Conservation (phyloP, 1,139 yeast genomes). For the Yamadazyma sp. region DNA sequence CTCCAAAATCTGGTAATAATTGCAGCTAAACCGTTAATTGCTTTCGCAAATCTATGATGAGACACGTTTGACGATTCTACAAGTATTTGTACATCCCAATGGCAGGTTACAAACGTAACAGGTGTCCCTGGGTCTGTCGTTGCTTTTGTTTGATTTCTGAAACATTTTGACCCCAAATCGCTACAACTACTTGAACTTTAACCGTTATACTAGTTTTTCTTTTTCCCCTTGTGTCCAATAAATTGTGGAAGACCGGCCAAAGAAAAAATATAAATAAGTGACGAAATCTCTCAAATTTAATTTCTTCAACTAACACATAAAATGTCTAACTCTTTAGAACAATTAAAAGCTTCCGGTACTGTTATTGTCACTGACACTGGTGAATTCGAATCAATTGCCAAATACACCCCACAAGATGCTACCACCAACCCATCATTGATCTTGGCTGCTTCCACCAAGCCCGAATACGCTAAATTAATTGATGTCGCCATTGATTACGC, state of each 20-base stretch:
- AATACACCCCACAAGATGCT: conserved; percentile 98
- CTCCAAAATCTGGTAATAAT: neutral
- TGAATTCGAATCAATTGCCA: conserved; percentile 96
- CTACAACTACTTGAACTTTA: neutral
- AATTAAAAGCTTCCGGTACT: conserved; percentile 93
- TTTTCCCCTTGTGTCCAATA: conserved; percentile 4
- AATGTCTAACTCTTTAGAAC: conserved; percentile 76
- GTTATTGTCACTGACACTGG: conserved; percentile 98
- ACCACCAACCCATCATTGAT: conserved; percentile 98
- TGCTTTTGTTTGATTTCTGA: too few species aligned
- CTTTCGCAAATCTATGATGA: conserved; percentile 1
- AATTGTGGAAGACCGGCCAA: neutral
- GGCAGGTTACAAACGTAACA: too few species aligned
- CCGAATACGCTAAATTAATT: conserved; percentile 84
- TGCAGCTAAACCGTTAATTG: conserved; percentile 1
- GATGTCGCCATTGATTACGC: conserved; percentile 91
- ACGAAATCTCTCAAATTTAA: conserved; percentile 2
- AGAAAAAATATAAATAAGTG: conserved; percentile 5
- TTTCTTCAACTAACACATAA: neutral
- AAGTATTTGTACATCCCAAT: too few species aligned
- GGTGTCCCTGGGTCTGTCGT: too few species aligned
- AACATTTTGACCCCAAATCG: too few species aligned
- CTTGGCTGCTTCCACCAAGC: conserved; percentile 90
- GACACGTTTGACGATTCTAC: neutral
- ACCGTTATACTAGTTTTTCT: neutral